These are phyloP conservation scores for Venturia aucupariae DNA, from an alignment of 2,329 filamentous ascomycete species.

Conservation along the genomic window DNA sequence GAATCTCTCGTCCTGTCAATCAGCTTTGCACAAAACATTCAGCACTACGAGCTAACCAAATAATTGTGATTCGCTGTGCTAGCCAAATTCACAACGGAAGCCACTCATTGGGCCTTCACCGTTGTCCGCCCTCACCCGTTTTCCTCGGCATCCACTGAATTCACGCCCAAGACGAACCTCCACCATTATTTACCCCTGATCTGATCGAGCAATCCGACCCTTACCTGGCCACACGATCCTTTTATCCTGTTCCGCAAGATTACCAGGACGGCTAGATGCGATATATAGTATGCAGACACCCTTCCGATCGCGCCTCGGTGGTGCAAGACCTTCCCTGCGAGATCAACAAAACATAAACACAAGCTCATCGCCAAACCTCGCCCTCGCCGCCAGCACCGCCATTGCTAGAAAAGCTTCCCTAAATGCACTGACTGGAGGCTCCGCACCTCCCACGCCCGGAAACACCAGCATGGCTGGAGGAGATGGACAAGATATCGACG, in stretches of 20 bases:
- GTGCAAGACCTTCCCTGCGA: conserved; percentile 23
- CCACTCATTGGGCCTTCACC: not conserved
- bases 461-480: conserved; percentile 26
- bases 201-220: not conserved
- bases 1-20: no score
- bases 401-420: conserved; percentile 63
- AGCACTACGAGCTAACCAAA: not conserved
- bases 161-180: not conserved
- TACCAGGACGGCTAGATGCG: not conserved
- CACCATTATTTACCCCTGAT: conserved; percentile 4
- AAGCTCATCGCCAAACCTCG: conserved; percentile 35
- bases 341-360: conserved; percentile 30
- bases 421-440: conserved; percentile 51
- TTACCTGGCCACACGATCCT: not conserved
- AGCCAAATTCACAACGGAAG: not conserved
- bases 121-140: not conserved
- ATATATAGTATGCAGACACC: conserved; percentile 3
- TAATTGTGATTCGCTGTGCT: not conserved
- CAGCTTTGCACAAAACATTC: not conserved
- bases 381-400: conserved; percentile 32
- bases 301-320: conserved; percentile 17
- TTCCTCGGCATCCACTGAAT: not conserved
- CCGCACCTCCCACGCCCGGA: conserved; percentile 20
- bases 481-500: conserved; percentile 43
- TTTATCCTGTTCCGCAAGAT: not conserved